These are phyloP conservation scores for Phytophthora podocarpi DNA, from an alignment of 352 stramenopile genomes.

Conservation along the genomic window DNA sequence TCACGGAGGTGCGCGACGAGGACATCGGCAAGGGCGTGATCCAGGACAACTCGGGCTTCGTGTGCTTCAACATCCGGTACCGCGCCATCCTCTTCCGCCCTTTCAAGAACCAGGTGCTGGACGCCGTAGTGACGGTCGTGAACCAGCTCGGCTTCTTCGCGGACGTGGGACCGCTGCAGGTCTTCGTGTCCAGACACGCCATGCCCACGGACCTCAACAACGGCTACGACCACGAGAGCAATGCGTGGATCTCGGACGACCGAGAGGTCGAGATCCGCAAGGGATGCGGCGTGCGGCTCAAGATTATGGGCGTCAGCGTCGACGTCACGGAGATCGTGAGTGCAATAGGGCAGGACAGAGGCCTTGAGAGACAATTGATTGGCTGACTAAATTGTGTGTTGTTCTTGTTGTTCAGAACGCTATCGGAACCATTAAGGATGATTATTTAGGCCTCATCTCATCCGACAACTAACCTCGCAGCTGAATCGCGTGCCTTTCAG, in stretches of 20 bases:
- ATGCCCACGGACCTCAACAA: constrained; percentile 95
- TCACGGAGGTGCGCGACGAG: constrained; percentile 96
- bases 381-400: constrained; percentile 12
- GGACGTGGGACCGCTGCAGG: constrained; percentile 94
- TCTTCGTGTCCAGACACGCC: constrained; percentile 97
- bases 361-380: constrained; percentile 1
- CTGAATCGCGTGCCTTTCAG: no score
- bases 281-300: constrained; percentile 94
- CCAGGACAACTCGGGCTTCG: constrained; percentile 97
- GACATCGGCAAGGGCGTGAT: constrained; percentile 97
- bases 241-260: constrained; percentile 97
- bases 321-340: constrained; percentile 95
- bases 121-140: constrained; percentile 96
- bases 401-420: constrained; percentile 76
- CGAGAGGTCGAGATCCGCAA: constrained; percentile 97
- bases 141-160: constrained; percentile 97
- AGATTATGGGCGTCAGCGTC: constrained; percentile 97
- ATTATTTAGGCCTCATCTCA: constrained; percentile 97
- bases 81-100: constrained; percentile 95
- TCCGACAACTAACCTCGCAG: constrained; percentile 64
- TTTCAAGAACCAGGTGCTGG: constrained; percentile 98
- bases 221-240: constrained; percentile 96
- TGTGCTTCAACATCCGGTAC: constrained; percentile 97
- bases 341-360: background rate
- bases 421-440: constrained; percentile 98